Base-by-base conservation (phyloP, 129 eudicot species). In the Tagetes patula region DNA sequence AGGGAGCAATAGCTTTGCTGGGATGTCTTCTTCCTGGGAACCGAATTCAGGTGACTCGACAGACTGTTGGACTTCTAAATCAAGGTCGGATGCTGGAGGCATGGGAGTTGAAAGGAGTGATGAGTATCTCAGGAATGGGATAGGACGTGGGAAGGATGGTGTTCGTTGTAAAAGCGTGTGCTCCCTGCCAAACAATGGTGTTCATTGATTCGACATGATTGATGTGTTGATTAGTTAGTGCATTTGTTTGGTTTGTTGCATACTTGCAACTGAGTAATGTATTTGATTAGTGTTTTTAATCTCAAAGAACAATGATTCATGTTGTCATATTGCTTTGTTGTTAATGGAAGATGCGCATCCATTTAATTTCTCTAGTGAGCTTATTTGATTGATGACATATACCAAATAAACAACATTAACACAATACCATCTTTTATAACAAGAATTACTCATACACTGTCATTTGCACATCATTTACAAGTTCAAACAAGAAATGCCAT, bases 11-110 rank as follows among this genome's bases (percentile, higher is more conserved):
- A 94, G 97, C 65, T 79, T 76, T 70, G 89, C 82, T 1, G 88
- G 96, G 95, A 66, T 85, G 67, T 85, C 93, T 1, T 90, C 98
- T 37, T 73, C 88, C 3, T 90, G 96, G 96, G 98, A 93, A 48
- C 96, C 96, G 3, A 93, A 84, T 76, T 93, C 96, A 2, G 96
- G 84, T 42, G 98, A 92, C 67, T 92, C 98, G 10, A 84, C 91
- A 10, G 89, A 85, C 54, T 73, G 92, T 13, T 87, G 84, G 83
- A 84, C 87, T 4, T 81, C 95, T 72, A 56, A 56, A 30, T 53
- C 67, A 27, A 79, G 81, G 70, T 81, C 89, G 2, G 72, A 78
- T 31, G 65, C 46, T 32, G 43, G 65, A 77, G 81, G 70, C 13
- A 10, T 8, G 7, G 77, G 63, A 2, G 20, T 50, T 71, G 72